Conservation (phyloP, 2,329 filamentous ascomycete species). For the Cyphellophora attinorum region DNA sequence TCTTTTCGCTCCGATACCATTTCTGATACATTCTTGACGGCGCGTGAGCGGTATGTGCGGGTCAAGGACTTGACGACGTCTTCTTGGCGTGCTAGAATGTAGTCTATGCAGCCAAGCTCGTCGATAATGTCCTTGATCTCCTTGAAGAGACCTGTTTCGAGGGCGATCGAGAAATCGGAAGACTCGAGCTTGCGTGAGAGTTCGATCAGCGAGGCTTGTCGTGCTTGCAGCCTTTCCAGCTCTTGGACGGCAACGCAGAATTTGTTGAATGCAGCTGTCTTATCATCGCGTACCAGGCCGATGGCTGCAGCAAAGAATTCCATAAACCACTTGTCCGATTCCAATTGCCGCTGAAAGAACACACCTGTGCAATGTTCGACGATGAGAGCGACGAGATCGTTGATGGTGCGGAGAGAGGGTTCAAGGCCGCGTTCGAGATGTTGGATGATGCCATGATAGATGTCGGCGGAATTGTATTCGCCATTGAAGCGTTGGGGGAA, state of each 20-base stretch:
- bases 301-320: conserved; percentile 42
- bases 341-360: conserved; percentile 46
- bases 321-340: conserved; percentile 47
- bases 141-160: conserved; percentile 48
- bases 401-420: conserved; percentile 50
- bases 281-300: neutral
- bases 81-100: conserved; percentile 42
- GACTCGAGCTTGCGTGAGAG: neutral
- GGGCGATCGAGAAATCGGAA: conserved; percentile 39
- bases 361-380: conserved; percentile 50
- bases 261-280: neutral
- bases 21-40: too few relatives aligned
- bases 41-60: conserved; percentile 29
- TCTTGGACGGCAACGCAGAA: too few relatives aligned
- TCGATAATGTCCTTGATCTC: conserved; percentile 61
- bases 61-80: conserved; percentile 39
- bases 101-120: conserved; percentile 54
- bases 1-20: conserved; percentile 28
- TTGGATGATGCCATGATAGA: conserved; percentile 54
- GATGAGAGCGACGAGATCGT: conserved; percentile 54
- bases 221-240: conserved; percentile 2
- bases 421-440: conserved; percentile 56
- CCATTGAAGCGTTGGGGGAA: conserved; percentile 48
- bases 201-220: conserved; percentile 12
- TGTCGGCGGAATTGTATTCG: conserved; percentile 42